These are phyloP conservation scores for Durusdinium trenchii DNA, from an alignment of 73 alveolate genomes.

Conservation along the genomic window DNA sequence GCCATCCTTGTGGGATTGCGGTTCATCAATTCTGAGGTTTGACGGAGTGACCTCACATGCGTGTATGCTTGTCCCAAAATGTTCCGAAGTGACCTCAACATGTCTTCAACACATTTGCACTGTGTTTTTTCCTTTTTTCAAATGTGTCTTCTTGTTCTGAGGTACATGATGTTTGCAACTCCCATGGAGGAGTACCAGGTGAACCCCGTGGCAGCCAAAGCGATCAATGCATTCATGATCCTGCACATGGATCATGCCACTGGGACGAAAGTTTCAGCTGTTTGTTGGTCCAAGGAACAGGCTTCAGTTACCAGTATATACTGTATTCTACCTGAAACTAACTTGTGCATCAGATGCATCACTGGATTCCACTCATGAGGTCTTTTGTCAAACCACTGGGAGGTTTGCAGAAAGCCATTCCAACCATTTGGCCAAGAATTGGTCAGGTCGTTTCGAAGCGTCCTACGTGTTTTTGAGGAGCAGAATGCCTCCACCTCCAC, in stretches of 20 bases:
- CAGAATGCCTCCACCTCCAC: constrained; percentile 99
- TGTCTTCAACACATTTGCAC: too few relatives aligned
- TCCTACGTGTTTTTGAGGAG: constrained; percentile 96
- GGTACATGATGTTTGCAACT: constrained; percentile 95
- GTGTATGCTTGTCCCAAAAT: too few relatives aligned
- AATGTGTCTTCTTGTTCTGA: background rate
- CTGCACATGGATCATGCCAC: constrained; percentile 92
- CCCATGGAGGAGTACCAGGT: constrained; percentile 94
- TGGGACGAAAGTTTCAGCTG: background rate
- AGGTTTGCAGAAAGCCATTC: background rate
- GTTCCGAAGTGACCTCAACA: too few relatives aligned
- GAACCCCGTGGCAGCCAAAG: constrained; percentile 41
- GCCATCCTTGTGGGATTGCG: too few relatives aligned
- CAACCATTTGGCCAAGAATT: background rate
- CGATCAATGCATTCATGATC: constrained; percentile 93
- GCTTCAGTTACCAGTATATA: too few relatives aligned
- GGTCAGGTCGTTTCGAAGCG: background rate
- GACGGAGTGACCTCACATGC: too few relatives aligned
- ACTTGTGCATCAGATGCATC: too few relatives aligned
- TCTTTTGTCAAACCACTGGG: too few relatives aligned
- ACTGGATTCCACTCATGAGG: too few relatives aligned
- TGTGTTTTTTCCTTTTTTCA: background rate
- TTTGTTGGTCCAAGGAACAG: too few relatives aligned
- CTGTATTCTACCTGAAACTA: too few relatives aligned
- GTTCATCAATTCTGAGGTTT: too few relatives aligned